Percentiles rank a stretch among this genome's conserved stretches.
Evolutionary conservation across 108 stramenopile genomes (phyloP).

Genomic region (Bacterosira constricta): DNA sequence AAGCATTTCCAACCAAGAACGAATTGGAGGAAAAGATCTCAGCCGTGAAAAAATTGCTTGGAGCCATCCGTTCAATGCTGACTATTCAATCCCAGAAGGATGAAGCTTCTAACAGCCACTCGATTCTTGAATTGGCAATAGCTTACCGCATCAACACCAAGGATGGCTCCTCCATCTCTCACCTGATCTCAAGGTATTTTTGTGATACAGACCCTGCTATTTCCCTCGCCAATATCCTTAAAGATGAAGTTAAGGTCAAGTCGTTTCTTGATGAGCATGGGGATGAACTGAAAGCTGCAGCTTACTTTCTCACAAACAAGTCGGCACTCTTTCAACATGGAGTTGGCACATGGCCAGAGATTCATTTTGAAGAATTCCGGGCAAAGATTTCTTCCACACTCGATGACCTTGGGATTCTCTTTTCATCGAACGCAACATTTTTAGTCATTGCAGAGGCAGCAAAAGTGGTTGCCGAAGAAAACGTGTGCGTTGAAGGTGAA

Average conservation of each 20-base stretch:
- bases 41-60: not conserved
- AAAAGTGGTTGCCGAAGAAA: not conserved
- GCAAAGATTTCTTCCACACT: not conserved
- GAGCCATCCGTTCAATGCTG: conserved; percentile 2
- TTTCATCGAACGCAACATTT: conserved; percentile 13
- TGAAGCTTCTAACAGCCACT: not conserved
- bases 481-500: not conserved
- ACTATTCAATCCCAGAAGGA: not conserved
- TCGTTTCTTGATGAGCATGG: not conserved
- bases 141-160: conserved; percentile 11
- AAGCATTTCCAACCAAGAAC: not conserved
- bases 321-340: conserved; percentile 13
- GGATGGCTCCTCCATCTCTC: not conserved
- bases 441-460: not conserved
- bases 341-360: conserved; percentile 10
- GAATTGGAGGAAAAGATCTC: not conserved
- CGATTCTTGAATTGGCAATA: conserved; percentile 2
- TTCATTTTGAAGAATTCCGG: conserved; percentile 11
- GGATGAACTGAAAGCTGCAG: conserved; percentile 6
- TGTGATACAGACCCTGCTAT: not conserved
- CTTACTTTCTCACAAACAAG: conserved; percentile 8
- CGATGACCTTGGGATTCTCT: conserved; percentile 5
- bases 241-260: not conserved
- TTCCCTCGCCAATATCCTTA: not conserved
- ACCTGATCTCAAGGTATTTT: conserved; percentile 8